Base-by-base conservation (phyloP, 352 stramenopile species). In the Phytopythium sindhum region DNA sequence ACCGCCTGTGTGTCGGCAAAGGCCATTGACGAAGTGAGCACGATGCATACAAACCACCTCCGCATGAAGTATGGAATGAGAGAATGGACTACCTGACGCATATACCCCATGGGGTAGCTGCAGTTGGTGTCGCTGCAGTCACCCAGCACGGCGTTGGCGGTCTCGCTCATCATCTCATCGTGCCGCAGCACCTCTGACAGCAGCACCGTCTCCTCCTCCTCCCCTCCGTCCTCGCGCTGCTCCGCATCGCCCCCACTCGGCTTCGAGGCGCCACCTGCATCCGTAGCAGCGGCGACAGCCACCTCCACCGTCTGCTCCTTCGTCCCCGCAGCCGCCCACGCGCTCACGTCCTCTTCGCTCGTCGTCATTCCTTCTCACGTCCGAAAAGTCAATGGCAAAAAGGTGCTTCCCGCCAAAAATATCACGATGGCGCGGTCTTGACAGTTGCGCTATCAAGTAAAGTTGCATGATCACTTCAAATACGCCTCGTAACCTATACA, bases 91-190 rank as follows among this genome's bases (percentile, higher is more conserved):
- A 70, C 65, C 71, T 91, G 83, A 28, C 83, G 80, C 51, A 85
- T 75, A 67, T 89, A 86, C 10, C 80, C 79, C 64, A 87, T 77
- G 35, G 79, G 65, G 65, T 88, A 91, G 63, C 79, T 90, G 72
- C 83, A 91, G 65, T 87, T 67, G 17, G 77, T 86, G 42, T 77
- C 75, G 47, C 79, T 89, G 15, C 73, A 71, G 54, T 80, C 74
- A 24, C 83, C 83, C 33, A 90, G 70, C 55, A 91, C 79, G 1
- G 80, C 78, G 55, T 89, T 70, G 35, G 80, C 83, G 9, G 79
- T 65, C 53, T 91, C 79, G 37, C 71, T 75, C 65, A 91, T 73
- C 44, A 78, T 57, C 26, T 77, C 70, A 23, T 90, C 70, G 53
- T 90, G 72, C 31, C 76, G 63, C 12, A 90, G 61, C 53, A 90